Base-by-base conservation (phyloP, 1,284 basidiomycete genomes). In the Sutorius eximius region DNA sequence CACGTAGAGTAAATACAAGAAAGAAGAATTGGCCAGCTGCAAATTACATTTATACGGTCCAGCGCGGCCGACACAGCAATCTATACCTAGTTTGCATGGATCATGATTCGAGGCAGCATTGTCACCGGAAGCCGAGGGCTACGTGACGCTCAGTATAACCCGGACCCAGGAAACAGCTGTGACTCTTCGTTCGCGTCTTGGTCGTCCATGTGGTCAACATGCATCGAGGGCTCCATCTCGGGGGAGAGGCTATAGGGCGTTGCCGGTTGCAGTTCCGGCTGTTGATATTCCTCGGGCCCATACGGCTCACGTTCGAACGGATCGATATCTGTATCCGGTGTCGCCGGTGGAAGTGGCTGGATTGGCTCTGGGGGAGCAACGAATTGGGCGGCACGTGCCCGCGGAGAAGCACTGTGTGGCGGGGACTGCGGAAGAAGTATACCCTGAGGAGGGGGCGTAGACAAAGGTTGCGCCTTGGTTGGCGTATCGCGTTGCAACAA, bases 111-210 rank as follows among this genome's bases (percentile, higher is more conserved):
- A 33, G 24, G 4, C 6, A 27, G 24, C 24, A 27, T 27, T 27
- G 24, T 27, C 24, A 27, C 24, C 3, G 24, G 5, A 6, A 27
- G 24, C 24, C 11, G 9, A 34, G 5, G 13, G 7, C 33, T 29
- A 11, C 41, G 3, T n/a, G 18, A 42, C n/a, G 41, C 43, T 77
- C 66, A 81, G 62, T 80, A 83, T 52, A 83, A 61, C 52, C 78
- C 82, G 40, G 81, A 82, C 29, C 81, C 82, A 34, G 82, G 80
- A 70, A 83, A 81, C 53, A 82, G 56, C 62, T 75, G 80, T 16
- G 76, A 78, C 45, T 70, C 74, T 51, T 74, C 74, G 22, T 64
- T 62, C 20, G 52, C 67, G 49, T 71, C 65, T 62, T 76, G 68
- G 66, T 80, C 79, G 62, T 76, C 66, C 56, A 30, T 45, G 24